Base-by-base conservation (phyloP, 257 asterid genomes). In the Anisodus tanguticus region DNA sequence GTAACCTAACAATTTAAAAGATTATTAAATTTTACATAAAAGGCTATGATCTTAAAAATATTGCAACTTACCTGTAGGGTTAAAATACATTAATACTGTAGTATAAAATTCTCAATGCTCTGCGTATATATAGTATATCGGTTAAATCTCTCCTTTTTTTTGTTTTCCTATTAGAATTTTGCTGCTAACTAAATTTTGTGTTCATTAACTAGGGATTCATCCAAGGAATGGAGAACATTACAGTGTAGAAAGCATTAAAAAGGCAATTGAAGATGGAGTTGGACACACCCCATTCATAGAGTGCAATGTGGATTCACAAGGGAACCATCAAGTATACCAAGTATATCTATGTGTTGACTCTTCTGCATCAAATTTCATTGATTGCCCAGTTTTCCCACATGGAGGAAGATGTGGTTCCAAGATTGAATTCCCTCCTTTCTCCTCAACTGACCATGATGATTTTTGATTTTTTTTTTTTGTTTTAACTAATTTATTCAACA, bases 271-370 rank as follows among this genome's bases (percentile, higher is more conserved):
- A 80, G 63, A 85, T 43, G 97, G 91, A 0, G 35, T 91, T 0
- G 97, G 98, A 4, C 83, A 91, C 70, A 87, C 88, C 10, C 94
- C 95, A 2, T 91, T 71, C 87, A 77, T 94, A 54, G 91, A 94
- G 54, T 94, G 98, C 91, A 93, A 93, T 71, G 91, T 88, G 2
- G 97, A 93, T 87, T 11, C 85, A 71, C 80, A 89, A 4, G 89
- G 91, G 6, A 93, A 92, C 59, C 93, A 83, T 64, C 97, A 94
- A 67, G 19, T 93, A 0, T 91, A 84, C 66, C 95, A 93, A 47
- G 95, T 93, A 11, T 94, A 91, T 58, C n/a, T 93, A 80, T 94
- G 98, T 78, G 94, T 93, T 5, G 94, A 94, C 70, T 83, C 91
- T 57, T 87, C 92, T 49, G 94, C 93, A 2, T 71, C 91, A 0